Conservation (phyloP, 192 early-diverging fungal species). For the Coemansia sp. region DNA sequence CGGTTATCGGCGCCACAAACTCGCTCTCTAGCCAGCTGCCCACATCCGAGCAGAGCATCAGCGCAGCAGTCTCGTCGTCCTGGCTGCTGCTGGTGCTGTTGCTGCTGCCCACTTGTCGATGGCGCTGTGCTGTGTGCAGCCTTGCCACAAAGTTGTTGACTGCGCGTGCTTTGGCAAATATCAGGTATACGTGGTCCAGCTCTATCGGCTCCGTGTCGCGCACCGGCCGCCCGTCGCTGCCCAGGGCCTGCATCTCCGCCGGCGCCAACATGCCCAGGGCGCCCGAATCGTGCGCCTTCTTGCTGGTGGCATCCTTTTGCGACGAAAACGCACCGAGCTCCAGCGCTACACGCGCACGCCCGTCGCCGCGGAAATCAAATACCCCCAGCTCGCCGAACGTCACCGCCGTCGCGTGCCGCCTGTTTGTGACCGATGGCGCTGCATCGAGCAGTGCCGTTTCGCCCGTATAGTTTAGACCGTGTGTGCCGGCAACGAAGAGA, state of each 20-base stretch:
- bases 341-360: slow-evolving; percentile 36
- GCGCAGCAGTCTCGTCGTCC: slow-evolving; percentile 5
- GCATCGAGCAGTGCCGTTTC: slow-evolving; percentile 45
- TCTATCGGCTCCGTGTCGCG: slow-evolving; percentile 25
- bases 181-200: slow-evolving; percentile 46
- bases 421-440: slow-evolving; percentile 22
- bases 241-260: neutral
- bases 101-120: neutral
- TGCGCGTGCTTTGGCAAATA: slow-evolving; percentile 34
- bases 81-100: too few relatives aligned
- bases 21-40: slow-evolving; percentile 42
- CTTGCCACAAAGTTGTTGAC: slow-evolving; percentile 49
- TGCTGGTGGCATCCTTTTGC: slow-evolving; percentile 22
- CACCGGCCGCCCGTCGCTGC: slow-evolving; percentile 7
- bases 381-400: slow-evolving; percentile 45
- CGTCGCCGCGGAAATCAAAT: slow-evolving; percentile 46
- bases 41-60: slow-evolving; percentile 29
- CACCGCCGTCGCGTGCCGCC: slow-evolving; percentile 30
- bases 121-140: slow-evolving; percentile 13
- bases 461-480: slow-evolving; percentile 37
- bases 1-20: slow-evolving; percentile 34
- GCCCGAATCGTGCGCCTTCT: neutral
- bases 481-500: neutral
- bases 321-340: slow-evolving; percentile 42
- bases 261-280: neutral